Base-by-base conservation (phyloP, 2,329 filamentous ascomycete genomes). In the Raffaelea albimanens region DNA sequence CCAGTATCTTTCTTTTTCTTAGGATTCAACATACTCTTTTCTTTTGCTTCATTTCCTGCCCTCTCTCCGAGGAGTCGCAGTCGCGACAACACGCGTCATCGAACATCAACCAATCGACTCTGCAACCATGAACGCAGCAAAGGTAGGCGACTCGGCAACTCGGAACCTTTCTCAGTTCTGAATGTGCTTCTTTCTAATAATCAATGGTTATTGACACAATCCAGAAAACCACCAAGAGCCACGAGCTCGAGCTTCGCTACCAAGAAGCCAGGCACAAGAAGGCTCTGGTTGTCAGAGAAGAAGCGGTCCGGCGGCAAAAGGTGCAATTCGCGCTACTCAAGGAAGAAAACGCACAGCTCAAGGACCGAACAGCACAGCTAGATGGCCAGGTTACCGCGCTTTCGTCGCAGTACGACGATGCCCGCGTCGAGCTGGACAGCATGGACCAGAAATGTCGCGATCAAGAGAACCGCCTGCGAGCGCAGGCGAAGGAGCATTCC, bases 261-360 rank as follows among this genome's bases (percentile, higher is more conserved):
- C 79, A 84, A 55, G 73, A 75, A 50, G 76, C 75, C 54, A 65
- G 77, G 47, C 80, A 83, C 55, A 72, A 81, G 47, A 76, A 84
- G 33, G 76, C 86, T 46, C 69, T 83, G 11, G 72, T 94, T 47
- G 68, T 79, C 55, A 85, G 86, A 57, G 80, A 88, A 54, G 90
- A 97, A 62, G 79, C 83, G 50, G 71, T 78, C 36, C 81, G 90
- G 43, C 76, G 82, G 53, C 65, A 88, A 45, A 80, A 80, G 55
- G 72, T 91, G 51, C 78, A 82, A 52, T 72, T 82, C 47, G 67
- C 90, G 46, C 65, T 89, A n/a, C 69, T 86, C n/a, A 74, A 82
- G 52, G 80, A 90, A 54, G 84, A 94, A 53, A 87, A 83, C 53
- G 76, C 82, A 43, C 72, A 77, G 10, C 65, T 95, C 23, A 76